These are phyloP conservation scores for Spinacia oleracea DNA, from an alignment of 179 eudicot genomes.

Conservation along the genomic window DNA sequence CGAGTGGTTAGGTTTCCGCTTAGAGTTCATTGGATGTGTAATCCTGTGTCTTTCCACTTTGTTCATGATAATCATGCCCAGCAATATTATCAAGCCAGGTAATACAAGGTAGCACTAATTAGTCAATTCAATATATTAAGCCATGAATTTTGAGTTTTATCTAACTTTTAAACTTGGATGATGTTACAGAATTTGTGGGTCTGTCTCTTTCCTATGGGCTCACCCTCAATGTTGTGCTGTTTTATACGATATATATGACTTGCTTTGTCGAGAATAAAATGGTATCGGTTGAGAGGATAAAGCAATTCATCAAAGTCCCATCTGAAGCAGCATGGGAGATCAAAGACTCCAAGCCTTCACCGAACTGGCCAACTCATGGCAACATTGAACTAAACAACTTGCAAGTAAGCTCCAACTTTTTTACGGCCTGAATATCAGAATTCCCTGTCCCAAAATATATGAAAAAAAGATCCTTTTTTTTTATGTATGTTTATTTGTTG, in stretches of 20 bases:
- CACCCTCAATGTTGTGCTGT: constrained; percentile 64
- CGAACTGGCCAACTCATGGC: constrained; percentile 72
- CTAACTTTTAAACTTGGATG: constrained; percentile 13
- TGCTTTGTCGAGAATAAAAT: constrained; percentile 82
- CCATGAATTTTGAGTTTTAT: no score
- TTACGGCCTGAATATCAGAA: background rate
- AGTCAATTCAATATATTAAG: no score
- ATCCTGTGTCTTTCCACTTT: constrained; percentile 71
- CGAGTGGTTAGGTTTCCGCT: constrained; percentile 85
- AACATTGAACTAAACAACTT: constrained; percentile 60
- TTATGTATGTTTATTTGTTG: background rate
- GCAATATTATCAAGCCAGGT: constrained; percentile 80
- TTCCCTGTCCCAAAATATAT: background rate
- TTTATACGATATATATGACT: constrained; percentile 68
- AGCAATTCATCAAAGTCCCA: constrained; percentile 65
- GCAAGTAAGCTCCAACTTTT: constrained; percentile 41
- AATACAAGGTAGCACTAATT: background rate
- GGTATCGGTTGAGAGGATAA: constrained; percentile 89
- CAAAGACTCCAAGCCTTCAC: constrained; percentile 56
- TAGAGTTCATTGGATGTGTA: constrained; percentile 71
- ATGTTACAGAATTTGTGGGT: constrained; percentile 65
- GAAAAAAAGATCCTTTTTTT: background rate
- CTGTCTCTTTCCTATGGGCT: constrained; percentile 75
- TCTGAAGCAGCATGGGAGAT: constrained; percentile 80
- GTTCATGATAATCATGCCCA: constrained; percentile 77